Evolutionary conservation across 768 basidiomycete species (phyloP).

Genomic region (Boletus rufocinnamomeus): DNA sequence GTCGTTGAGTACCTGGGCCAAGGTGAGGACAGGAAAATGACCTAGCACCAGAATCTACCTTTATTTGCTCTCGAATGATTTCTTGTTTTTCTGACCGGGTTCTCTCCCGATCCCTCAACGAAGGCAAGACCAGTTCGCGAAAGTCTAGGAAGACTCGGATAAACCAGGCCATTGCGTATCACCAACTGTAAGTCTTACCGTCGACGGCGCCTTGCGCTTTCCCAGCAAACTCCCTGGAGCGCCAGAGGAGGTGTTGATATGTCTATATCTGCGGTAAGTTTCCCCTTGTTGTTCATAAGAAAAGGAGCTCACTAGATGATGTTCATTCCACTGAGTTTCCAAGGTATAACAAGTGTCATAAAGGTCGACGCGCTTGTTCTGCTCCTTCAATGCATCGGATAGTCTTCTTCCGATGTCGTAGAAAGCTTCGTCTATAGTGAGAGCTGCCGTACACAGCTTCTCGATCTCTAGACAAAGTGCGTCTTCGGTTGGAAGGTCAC

Average conservation of each 20-base stretch:
- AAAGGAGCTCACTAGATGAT: conserved; percentile 7
- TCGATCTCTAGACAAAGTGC: conserved; percentile 20
- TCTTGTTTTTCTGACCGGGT: conserved; percentile 12
- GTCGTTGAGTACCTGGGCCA: conserved; percentile 12
- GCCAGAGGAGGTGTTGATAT: conserved; percentile 21
- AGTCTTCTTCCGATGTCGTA: conserved; percentile 14
- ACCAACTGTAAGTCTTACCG: not conserved
- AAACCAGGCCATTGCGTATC: not conserved
- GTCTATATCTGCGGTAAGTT: conserved; percentile 8
- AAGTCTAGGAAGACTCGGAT: conserved; percentile 10
- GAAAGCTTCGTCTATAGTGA: conserved; percentile 22
- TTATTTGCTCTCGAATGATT: conserved; percentile 21
- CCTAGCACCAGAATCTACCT: not conserved
- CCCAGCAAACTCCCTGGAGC: conserved; percentile 23
- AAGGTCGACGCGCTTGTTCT: conserved; percentile 11
- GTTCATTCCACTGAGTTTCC: conserved; percentile 20
- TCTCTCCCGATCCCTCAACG: conserved; percentile 10
- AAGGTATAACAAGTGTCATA: conserved; percentile 13
- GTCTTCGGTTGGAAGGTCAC: conserved; percentile 14
- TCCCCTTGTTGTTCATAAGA: too few relatives aligned
- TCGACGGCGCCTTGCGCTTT: conserved; percentile 21
- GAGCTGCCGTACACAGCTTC: conserved; percentile 15
- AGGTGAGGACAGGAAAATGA: conserved; percentile 2
- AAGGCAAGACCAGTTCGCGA: conserved; percentile 19
- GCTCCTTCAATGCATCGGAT: conserved; percentile 9